Percentiles rank a stretch among this genome's conserved stretches.
phyloP scores from a whole-genome alignment of 805 yeast species.

The Schwanniomyces polymorphus region DNA sequence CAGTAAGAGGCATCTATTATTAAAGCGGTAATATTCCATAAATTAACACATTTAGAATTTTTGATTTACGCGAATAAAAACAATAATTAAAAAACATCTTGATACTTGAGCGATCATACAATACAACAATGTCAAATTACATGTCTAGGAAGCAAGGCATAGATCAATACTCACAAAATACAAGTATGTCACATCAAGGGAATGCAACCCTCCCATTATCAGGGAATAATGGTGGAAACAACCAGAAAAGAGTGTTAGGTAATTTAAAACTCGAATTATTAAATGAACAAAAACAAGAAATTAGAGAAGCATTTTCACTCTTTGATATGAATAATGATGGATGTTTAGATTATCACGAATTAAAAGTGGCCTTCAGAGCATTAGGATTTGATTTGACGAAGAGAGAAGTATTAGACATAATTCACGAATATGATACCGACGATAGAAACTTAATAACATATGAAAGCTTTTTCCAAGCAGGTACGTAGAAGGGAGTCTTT shows the following conservation, averaged over 20 bases:
- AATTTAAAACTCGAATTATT: constrained; percentile 64
- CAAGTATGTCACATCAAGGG: constrained; percentile 8
- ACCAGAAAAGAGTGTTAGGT: constrained; percentile 23
- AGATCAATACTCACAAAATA: constrained; percentile 1
- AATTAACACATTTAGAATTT: background rate
- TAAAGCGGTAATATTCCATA: background rate
- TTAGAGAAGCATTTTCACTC: constrained; percentile 84
- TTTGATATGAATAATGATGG: constrained; percentile 95
- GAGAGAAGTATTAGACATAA: constrained; percentile 70
- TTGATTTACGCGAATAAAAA: background rate
- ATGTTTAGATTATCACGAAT: constrained; percentile 84
- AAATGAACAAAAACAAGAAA: constrained; percentile 88
- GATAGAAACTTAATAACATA: constrained; percentile 70
- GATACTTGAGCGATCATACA: background rate
- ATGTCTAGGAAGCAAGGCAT: background rate
- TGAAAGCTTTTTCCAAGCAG: constrained; percentile 77
- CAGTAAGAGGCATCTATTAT: background rate
- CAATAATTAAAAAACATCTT: background rate
- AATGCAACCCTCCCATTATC: constrained; percentile 8
- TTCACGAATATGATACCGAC: constrained; percentile 79
- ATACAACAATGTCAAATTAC: background rate
- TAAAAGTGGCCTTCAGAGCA: constrained; percentile 92
- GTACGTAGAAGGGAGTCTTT: constrained; percentile 37
- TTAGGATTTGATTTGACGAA: constrained; percentile 84
- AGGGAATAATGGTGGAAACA: constrained; percentile 5